Conservation (phyloP, 169 alveolate genomes). For the Ichthyophthirius multifiliis region DNA sequence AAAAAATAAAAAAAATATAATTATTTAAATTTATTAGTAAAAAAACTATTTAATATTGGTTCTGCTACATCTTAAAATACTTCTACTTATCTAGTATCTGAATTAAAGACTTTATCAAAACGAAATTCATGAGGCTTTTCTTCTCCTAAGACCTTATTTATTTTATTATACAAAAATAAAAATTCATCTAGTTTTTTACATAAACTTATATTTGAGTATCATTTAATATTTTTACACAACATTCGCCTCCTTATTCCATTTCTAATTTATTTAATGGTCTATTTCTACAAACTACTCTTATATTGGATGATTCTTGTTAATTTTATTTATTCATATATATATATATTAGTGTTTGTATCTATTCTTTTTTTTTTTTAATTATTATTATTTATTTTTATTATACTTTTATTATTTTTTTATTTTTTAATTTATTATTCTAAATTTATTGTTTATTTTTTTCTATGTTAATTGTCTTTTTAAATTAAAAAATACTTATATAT, state of each 20-base stretch:
- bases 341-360: too few relatives aligned
- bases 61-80: conserved; percentile 70
- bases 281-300: conserved; percentile 82
- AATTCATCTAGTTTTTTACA: not conserved
- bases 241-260: conserved; percentile 36
- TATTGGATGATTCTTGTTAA: conserved; percentile 36
- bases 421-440: too few relatives aligned
- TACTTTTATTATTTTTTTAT: too few relatives aligned
- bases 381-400: too few relatives aligned
- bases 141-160: not conserved
- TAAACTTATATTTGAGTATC: not conserved
- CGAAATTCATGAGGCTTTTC: conserved; percentile 20
- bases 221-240: conserved; percentile 32
- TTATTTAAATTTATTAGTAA: not conserved
- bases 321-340: not conserved
- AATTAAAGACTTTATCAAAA: conserved; percentile 71
- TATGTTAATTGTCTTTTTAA: too few relatives aligned
- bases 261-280: conserved; percentile 87
- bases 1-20: too few relatives aligned
- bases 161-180: not conserved
- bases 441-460: too few relatives aligned
- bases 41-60: conserved; percentile 70
- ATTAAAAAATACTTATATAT: too few relatives aligned
- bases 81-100: conserved; percentile 58
- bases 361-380: too few relatives aligned